phyloP scores from a whole-genome alignment of 345 rosid genomes.

The Populus deltoides region DNA sequence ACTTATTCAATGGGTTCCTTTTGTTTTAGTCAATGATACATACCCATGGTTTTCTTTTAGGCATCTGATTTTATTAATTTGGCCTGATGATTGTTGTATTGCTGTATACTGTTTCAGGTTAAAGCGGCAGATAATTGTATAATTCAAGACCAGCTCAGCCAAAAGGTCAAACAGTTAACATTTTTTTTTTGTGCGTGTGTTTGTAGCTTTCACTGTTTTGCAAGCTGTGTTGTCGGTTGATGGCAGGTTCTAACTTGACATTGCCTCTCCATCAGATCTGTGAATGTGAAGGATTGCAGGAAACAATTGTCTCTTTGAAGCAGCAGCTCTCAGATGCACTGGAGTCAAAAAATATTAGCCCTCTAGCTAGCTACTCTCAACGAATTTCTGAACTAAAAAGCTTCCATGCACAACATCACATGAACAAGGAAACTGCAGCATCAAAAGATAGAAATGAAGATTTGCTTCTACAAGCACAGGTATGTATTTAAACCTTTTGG shows the following conservation, averaged over 20 bases:
- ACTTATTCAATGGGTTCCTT: neutral
- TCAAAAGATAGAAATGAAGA: constrained; percentile 33
- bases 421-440: constrained; percentile 31
- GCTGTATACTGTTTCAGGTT: constrained; percentile 48
- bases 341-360: constrained; percentile 40
- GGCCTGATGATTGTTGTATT: constrained; percentile 2
- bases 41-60: neutral
- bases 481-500: constrained; percentile 25
- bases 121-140: constrained; percentile 88
- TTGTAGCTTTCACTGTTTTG: neutral
- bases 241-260: constrained; percentile 23
- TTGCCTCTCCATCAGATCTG: constrained; percentile 46
- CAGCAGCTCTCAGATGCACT: constrained; percentile 65
- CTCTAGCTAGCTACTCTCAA: constrained; percentile 39
- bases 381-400: constrained; percentile 35
- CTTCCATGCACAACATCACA: constrained; percentile 26
- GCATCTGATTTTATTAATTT: constrained; percentile 2
- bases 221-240: neutral
- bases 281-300: constrained; percentile 73
- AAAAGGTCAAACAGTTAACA: constrained; percentile 50
- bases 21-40: neutral
- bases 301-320: constrained; percentile 59
- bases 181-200: neutral
- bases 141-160: constrained; percentile 82
- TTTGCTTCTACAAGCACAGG: constrained; percentile 46